Conservation (phyloP, 169 alveolate genomes). For the Plasmodium vivax region DNA sequence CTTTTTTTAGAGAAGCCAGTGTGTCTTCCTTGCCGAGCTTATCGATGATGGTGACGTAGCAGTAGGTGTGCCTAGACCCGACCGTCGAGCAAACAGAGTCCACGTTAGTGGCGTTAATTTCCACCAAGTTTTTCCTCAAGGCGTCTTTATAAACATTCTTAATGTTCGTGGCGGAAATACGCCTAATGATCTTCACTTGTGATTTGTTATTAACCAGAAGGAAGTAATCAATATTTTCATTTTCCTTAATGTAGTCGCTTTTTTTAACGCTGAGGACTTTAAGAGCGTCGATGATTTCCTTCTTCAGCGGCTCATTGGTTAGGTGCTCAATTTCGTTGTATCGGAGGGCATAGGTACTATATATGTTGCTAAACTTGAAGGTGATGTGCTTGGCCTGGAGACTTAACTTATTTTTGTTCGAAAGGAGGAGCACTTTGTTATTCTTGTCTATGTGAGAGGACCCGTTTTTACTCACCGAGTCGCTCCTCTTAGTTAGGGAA, state of each 20-base stretch:
- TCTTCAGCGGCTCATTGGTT: slow-evolving; percentile 15
- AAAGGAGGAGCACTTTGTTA: slow-evolving; percentile 11
- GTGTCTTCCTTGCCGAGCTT: slow-evolving; percentile 1
- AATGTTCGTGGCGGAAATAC: slow-evolving; percentile 54
- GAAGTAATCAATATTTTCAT: slow-evolving; percentile 55
- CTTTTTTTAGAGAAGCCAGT: slow-evolving; percentile 18
- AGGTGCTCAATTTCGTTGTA: slow-evolving; percentile 33
- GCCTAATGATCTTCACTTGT: slow-evolving; percentile 40
- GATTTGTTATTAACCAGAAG: slow-evolving; percentile 24
- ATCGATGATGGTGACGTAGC: slow-evolving; percentile 50
- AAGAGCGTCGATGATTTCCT: slow-evolving; percentile 28
- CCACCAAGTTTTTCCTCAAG: slow-evolving; percentile 28
- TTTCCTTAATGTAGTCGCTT: slow-evolving; percentile 40
- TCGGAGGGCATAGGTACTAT: slow-evolving; percentile 16
- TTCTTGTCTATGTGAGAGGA: slow-evolving; percentile 35
- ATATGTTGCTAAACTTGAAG: slow-evolving; percentile 15
- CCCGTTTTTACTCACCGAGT: neutral
- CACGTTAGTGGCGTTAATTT: slow-evolving; percentile 29
- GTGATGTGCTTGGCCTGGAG: slow-evolving; percentile 44
- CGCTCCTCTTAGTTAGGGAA: neutral
- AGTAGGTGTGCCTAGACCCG: slow-evolving; percentile 59
- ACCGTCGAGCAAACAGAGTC: slow-evolving; percentile 53
- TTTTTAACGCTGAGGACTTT: slow-evolving; percentile 64
- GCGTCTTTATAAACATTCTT: slow-evolving; percentile 60
- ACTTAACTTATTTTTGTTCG: slow-evolving; percentile 36